These are phyloP conservation scores for Neurospora pannonica DNA, from an alignment of 495 filamentous ascomycete genomes.

Conservation along the genomic window DNA sequence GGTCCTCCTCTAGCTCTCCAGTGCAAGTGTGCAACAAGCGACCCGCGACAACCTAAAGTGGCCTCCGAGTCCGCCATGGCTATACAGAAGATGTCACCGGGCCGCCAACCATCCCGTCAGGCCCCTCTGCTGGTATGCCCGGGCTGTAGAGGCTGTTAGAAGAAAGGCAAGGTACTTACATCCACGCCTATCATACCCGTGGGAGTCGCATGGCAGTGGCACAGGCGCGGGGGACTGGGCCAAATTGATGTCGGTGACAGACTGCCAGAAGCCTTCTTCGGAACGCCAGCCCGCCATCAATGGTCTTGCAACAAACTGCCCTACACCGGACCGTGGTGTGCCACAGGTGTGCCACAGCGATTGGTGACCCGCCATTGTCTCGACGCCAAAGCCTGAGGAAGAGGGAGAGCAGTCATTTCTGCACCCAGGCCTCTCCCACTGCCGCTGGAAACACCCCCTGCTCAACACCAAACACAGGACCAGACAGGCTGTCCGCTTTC, in stretches of 20 bases:
- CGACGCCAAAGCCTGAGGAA: slow-evolving; percentile 14
- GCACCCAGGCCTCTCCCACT: slow-evolving; percentile 10
- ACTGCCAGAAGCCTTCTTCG: slow-evolving; percentile 10
- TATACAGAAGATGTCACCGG: not conserved
- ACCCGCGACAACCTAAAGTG: not conserved
- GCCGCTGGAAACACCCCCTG: slow-evolving; percentile 14
- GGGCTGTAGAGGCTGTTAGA: not conserved
- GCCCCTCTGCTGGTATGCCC: not conserved
- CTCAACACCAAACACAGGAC: slow-evolving; percentile 20
- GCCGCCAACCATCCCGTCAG: not conserved
- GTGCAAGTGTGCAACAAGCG: not conserved
- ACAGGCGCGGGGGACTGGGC: slow-evolving; percentile 4
- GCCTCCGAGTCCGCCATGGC: not conserved
- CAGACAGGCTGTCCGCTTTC: slow-evolving; percentile 22
- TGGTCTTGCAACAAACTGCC: slow-evolving; percentile 17
- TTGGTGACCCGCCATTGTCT: slow-evolving; percentile 10
- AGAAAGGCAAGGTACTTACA: not conserved
- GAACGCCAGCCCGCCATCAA: slow-evolving; percentile 19
- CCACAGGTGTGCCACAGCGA: slow-evolving; percentile 14
- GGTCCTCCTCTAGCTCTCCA: not conserved
- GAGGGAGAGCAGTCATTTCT: slow-evolving; percentile 5
- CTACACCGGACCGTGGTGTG: slow-evolving; percentile 13
- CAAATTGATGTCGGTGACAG: slow-evolving; percentile 9
- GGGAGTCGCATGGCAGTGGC: slow-evolving; percentile 1
- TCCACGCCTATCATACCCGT: not conserved